Base-by-base conservation (phyloP, 371 early-diverging fungal species). In the Saksenaea oblongispora region DNA sequence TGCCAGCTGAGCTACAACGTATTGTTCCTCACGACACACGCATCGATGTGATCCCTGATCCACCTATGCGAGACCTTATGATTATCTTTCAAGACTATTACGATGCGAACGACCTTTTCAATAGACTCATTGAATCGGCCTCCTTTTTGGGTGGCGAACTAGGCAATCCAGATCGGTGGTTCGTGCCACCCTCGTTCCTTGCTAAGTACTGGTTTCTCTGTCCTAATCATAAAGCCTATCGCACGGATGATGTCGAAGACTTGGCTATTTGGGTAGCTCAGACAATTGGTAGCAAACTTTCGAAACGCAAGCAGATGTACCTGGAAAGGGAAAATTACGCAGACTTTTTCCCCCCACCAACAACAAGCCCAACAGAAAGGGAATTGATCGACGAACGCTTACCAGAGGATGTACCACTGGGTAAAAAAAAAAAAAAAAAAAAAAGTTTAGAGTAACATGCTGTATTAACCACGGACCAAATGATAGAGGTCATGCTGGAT, bases 81-180 rank as follows among this genome's bases (percentile, higher is more conserved):
- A 80, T 80, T 44, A n/a, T 77, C 9, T 80, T 73, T 42, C 73
- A 73, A 63, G 77, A 76, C 47, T 77, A 63, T 62, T 77, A 77
- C 55, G 72, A 77, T 39, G 65, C 71, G 0, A 72, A 80, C 51
- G 75, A 70, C 47, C 54, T 80, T 1, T 80, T 80, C n/a, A 71
- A 59, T 7, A 58, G 56, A 4, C 41, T 80, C 9, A 41, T 80
- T 7, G 71, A 71, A 34, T 56, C 60, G 18, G 74, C 77, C 14
- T 36, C 74, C 28, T 80, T 80, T 57, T 64, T 73, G 9, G 80
- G 80, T 4, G 75, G 75, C 13, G 75, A 80, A 28, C 27, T 78
- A 14, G 78, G 73, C 28, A 70, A 78, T 63, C 67, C 72, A 13
- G 75, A 78, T 42, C 63, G 75, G 34, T 78, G 78, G 78, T 64